These are phyloP conservation scores for Fusarium napiforme DNA, from an alignment of 2,329 filamentous ascomycete genomes.

Conservation along the genomic window DNA sequence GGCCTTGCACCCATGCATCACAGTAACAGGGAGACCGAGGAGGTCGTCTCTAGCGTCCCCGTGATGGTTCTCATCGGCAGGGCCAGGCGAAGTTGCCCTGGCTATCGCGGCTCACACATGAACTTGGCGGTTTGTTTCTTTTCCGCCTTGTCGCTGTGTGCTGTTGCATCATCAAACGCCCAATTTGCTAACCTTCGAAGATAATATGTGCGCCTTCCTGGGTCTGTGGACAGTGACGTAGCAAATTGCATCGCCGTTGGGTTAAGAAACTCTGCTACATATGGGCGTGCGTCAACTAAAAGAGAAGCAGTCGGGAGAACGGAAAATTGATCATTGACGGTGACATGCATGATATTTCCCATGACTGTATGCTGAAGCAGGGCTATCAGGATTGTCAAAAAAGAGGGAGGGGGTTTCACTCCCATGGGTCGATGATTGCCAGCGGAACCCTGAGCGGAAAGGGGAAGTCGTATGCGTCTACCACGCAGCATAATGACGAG, in stretches of 20 bases:
- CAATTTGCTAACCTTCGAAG: constrained; percentile 7
- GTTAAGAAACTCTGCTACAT: constrained; percentile 35
- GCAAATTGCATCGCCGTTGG: constrained; percentile 19
- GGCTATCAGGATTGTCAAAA: constrained; percentile 24
- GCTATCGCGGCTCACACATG: constrained; percentile 45
- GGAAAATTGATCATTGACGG: constrained; percentile 26
- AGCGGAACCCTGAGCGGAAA: constrained; percentile 22
- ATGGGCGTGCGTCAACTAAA: constrained; percentile 22
- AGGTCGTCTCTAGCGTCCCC: constrained; percentile 26
- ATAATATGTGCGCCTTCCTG: constrained; percentile 16
- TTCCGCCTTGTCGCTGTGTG: constrained; percentile 14
- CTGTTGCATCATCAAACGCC: constrained; percentile 26
- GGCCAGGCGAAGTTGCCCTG: constrained; percentile 26
- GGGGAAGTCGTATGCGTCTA: constrained; percentile 29
- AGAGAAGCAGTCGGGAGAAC: constrained; percentile 25
- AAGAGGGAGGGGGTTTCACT: constrained; percentile 22
- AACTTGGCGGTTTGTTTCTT: constrained; percentile 32
- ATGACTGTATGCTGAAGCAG: constrained; percentile 33
- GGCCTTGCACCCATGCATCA: constrained; percentile 27
- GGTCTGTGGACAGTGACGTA: constrained; percentile 13
- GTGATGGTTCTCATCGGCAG: constrained; percentile 39
- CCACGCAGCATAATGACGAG: constrained; percentile 24
- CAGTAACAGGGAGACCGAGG: constrained; percentile 26
- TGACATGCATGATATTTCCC: constrained; percentile 37
- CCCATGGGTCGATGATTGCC: constrained; percentile 13